Percentiles rank a stretch among this genome's conserved stretches.
Conservation (phyloP, 2,329 filamentous ascomycete species). For the Akanthomyces dipterigenus region DNA sequence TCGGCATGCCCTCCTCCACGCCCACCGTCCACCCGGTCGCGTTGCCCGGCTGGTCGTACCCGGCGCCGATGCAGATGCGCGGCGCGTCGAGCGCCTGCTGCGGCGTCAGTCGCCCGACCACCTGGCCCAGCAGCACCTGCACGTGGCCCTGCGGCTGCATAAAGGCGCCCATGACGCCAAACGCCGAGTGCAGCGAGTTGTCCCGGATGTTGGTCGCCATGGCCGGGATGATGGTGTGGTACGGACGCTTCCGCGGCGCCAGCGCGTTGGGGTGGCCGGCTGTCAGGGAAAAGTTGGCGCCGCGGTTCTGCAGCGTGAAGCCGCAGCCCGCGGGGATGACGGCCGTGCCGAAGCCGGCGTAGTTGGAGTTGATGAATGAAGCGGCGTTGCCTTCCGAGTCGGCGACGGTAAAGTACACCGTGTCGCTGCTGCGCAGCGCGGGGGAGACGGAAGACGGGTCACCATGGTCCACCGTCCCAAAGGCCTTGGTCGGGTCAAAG, state of each 20-base stretch:
- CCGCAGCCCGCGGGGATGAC: constrained; percentile 84
- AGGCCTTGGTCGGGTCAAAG: constrained; percentile 52
- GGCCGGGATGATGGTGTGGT: constrained; percentile 96
- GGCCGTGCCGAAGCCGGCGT: constrained; percentile 76
- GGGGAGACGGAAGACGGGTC: constrained; percentile 49
- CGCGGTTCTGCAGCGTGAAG: constrained; percentile 92
- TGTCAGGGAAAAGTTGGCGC: constrained; percentile 73
- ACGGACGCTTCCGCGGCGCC: constrained; percentile 78
- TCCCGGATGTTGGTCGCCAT: constrained; percentile 74
- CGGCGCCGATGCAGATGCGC: constrained; percentile 77
- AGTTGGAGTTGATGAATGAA: constrained; percentile 96
- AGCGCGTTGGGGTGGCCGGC: constrained; percentile 71
- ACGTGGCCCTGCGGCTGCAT: constrained; percentile 98
- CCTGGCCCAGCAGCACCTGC: constrained; percentile 84
- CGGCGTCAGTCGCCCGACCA: constrained; percentile 72
- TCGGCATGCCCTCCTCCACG: constrained; percentile 74
- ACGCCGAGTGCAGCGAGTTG: constrained; percentile 72
- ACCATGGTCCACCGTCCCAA: constrained; percentile 59
- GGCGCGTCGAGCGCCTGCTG: constrained; percentile 89
- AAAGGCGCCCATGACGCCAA: constrained; percentile 96
- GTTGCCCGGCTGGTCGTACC: constrained; percentile 55
- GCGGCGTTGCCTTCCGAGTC: constrained; percentile 82
- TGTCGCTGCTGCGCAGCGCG: constrained; percentile 80
- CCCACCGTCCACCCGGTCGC: constrained; percentile 60
- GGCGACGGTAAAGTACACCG: constrained; percentile 85